These are phyloP conservation scores for Zygoascus flipseniorum DNA, from an alignment of 805 yeast species.

Conservation along the genomic window DNA sequence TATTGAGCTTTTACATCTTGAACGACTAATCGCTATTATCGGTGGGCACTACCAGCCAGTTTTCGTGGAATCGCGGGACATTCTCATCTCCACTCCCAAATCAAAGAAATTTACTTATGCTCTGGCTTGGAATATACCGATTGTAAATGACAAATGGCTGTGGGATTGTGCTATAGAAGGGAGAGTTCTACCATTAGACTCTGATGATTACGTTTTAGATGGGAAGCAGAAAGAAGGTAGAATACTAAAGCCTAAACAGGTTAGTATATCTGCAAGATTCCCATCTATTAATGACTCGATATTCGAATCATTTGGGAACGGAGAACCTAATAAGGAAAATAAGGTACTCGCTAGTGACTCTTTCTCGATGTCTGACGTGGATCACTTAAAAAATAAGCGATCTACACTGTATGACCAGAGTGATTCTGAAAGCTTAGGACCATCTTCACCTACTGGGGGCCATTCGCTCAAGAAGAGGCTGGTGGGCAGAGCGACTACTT, in stretches of 20 bases:
- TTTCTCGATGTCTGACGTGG: background rate
- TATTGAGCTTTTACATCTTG: constrained; percentile 61
- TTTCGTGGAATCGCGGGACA: constrained; percentile 43
- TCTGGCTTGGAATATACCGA: constrained; percentile 29
- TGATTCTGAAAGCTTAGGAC: background rate
- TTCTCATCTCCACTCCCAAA: constrained; percentile 35
- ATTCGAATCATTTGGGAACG: background rate
- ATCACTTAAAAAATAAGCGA: background rate
- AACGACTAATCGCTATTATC: constrained; percentile 48
- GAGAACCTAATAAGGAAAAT: background rate
- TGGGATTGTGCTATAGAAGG: constrained; percentile 29
- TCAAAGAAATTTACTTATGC: constrained; percentile 28
- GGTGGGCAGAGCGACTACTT: constrained; percentile 4
- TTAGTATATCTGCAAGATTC: background rate
- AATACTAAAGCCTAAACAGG: background rate
- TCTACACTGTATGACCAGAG: background rate
- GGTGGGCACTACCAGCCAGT: constrained; percentile 45
- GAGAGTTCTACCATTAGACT: constrained; percentile 10
- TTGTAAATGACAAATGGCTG: constrained; percentile 31
- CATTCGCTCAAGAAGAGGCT: constrained; percentile 2
- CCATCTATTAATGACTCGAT: background rate
- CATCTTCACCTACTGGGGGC: background rate
- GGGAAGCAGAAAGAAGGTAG: constrained; percentile 10
- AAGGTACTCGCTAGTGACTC: background rate
- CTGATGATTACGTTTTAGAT: constrained; percentile 13